Conservation (phyloP, 257 asterid genomes). For the Capsicum chinense region DNA sequence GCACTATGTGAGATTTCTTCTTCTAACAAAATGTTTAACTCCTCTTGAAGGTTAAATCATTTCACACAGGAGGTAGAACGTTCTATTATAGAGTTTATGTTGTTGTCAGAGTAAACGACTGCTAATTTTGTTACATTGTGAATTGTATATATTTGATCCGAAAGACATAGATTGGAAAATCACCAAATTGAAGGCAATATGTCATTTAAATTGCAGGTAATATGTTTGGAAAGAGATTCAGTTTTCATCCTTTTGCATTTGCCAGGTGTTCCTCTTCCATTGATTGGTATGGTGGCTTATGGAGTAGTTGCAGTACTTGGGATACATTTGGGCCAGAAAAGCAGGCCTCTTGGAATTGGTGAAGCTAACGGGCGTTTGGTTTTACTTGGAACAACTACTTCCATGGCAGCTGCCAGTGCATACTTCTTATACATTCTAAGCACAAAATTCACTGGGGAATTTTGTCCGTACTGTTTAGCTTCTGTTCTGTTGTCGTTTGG, state of each 20-base stretch:
- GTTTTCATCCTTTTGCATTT: conserved; percentile 40
- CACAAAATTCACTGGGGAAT: conserved; percentile 74
- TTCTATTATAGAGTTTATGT: not conserved
- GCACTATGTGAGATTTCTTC: not conserved
- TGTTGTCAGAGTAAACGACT: not conserved
- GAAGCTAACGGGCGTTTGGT: conserved; percentile 57
- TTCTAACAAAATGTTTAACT: not conserved
- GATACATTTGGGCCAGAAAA: conserved; percentile 57
- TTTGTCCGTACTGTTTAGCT: conserved; percentile 78
- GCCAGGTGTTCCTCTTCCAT: conserved; percentile 89
- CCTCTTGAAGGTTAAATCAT: not conserved
- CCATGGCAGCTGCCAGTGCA: conserved; percentile 94
- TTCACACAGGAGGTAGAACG: not conserved
- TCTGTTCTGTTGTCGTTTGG: conserved; percentile 78
- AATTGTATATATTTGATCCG: not conserved
- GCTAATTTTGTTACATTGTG: conserved; percentile 1
- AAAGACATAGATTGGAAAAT: not conserved
- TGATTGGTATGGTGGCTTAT: conserved; percentile 89
- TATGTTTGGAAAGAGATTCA: conserved; percentile 32
- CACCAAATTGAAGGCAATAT: conserved; percentile 27
- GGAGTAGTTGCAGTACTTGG: conserved; percentile 76
- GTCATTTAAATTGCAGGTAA: conserved; percentile 27
- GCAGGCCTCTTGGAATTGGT: conserved; percentile 46
- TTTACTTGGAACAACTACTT: conserved; percentile 70
- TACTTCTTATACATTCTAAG: conserved; percentile 85